Evolutionary conservation across 495 filamentous ascomycete genomes (phyloP).

Genomic region (Talaromyces thailandensis): DNA sequence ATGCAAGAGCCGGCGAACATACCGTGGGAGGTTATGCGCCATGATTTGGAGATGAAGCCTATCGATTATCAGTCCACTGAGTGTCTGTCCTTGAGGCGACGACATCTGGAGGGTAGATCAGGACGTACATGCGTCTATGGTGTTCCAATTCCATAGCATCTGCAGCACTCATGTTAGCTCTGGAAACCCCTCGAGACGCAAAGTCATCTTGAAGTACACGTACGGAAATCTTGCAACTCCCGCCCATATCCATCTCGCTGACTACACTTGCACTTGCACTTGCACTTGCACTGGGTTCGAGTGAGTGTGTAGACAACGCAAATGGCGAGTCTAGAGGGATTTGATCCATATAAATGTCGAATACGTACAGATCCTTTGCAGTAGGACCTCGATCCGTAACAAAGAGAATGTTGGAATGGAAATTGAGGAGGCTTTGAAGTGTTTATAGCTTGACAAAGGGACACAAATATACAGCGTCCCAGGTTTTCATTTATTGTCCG

Average conservation of each 20-base stretch:
- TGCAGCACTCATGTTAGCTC: conserved; percentile 13
- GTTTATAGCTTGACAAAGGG: not conserved
- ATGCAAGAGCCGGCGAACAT: conserved; percentile 67
- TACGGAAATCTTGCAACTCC: conserved; percentile 6
- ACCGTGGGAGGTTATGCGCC: conserved; percentile 52
- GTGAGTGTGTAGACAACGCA: not conserved
- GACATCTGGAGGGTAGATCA: not conserved
- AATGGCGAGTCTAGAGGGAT: conserved; percentile 8
- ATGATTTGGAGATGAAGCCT: conserved; percentile 55
- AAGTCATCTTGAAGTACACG: not conserved
- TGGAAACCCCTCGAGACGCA: not conserved
- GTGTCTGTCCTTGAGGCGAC: not conserved
- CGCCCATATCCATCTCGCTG: conserved; percentile 4
- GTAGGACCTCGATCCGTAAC: too few species aligned
- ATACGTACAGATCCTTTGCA: not conserved
- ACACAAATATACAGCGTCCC: not conserved
- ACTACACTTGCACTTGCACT: not conserved
- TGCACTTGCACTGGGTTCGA: not conserved
- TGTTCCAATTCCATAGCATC: conserved; percentile 79
- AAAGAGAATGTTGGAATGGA: not conserved
- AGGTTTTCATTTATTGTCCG: not conserved
- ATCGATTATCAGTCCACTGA: too few species aligned
- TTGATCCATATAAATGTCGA: not conserved
- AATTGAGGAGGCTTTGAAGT: not conserved
- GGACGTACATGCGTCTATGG: conserved; percentile 50